These are phyloP conservation scores for Suzukiozyma palmioleophila DNA, from an alignment of 1,139 yeast species.

Conservation along the genomic window DNA sequence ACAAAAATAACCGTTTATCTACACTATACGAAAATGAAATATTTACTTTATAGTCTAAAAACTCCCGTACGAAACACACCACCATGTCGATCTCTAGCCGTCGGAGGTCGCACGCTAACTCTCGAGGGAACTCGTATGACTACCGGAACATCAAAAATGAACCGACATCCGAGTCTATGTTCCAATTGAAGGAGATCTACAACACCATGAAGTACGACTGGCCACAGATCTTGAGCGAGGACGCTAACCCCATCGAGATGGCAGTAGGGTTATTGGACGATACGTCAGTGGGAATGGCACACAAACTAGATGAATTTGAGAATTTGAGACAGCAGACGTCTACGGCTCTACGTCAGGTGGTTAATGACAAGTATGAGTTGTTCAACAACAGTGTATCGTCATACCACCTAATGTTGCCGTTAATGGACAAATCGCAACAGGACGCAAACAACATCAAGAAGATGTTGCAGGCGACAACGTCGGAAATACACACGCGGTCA, in stretches of 20 bases:
- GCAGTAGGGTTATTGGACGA: slow-evolving; percentile 80
- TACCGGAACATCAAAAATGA: slow-evolving; percentile 15
- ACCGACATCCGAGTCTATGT: slow-evolving; percentile 27
- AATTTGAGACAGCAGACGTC: slow-evolving; percentile 53
- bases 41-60: no score
- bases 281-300: slow-evolving; percentile 85
- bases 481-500: slow-evolving; percentile 50
- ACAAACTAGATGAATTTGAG: slow-evolving; percentile 56
- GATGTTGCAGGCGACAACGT: slow-evolving; percentile 48
- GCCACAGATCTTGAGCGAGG: slow-evolving; percentile 34
- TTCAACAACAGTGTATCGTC: slow-evolving; percentile 82
- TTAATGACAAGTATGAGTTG: slow-evolving; percentile 77
- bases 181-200: slow-evolving; percentile 34
- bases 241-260: slow-evolving; percentile 76
- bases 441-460: slow-evolving; percentile 48
- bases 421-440: slow-evolving; percentile 54
- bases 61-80: neutral
- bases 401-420: slow-evolving; percentile 56
- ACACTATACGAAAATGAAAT: neutral
- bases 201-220: slow-evolving; percentile 41
- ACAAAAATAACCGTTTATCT: neutral
- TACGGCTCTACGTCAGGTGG: slow-evolving; percentile 60
- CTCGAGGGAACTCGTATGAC: slow-evolving; percentile 19
- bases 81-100: slow-evolving; percentile 3
- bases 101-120: slow-evolving; percentile 9